phyloP scores from a whole-genome alignment of 2,329 filamentous ascomycete species.

The Nemania bipapillata region DNA sequence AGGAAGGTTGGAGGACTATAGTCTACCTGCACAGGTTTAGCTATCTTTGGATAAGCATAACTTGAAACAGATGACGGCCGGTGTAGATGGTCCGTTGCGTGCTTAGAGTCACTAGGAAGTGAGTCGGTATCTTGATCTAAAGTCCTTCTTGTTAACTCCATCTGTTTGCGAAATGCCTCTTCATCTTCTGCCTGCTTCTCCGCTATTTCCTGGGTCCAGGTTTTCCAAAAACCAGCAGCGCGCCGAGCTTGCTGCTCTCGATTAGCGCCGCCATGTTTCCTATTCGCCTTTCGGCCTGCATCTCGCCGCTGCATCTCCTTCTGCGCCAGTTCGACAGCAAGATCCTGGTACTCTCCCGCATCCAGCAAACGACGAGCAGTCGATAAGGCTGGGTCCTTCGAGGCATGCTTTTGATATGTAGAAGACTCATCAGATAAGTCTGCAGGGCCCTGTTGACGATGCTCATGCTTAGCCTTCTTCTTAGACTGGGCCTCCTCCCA shows the following conservation, averaged over 20 bases:
- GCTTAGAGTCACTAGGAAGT: conserved; percentile 44
- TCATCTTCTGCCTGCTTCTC: conserved; percentile 54
- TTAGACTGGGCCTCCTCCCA: conserved; percentile 68
- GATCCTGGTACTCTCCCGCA: conserved; percentile 75
- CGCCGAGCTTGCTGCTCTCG: conserved; percentile 68
- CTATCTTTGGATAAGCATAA: conserved; percentile 69
- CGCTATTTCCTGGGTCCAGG: conserved; percentile 53
- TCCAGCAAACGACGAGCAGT: conserved; percentile 69
- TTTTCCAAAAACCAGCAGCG: conserved; percentile 58
- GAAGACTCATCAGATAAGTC: conserved; percentile 45
- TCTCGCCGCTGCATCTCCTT: conserved; percentile 76
- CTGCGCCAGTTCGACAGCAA: conserved; percentile 80
- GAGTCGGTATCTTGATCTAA: conserved; percentile 52
- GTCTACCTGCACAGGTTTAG: conserved; percentile 61
- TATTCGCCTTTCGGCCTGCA: conserved; percentile 66
- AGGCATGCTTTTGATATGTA: conserved; percentile 61
- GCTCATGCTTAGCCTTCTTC: conserved; percentile 47
- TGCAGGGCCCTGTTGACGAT: conserved; percentile 34
- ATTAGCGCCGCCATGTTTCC: conserved; percentile 66
- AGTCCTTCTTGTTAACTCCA: conserved; percentile 63
- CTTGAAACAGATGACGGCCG: conserved; percentile 30
- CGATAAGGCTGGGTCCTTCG: conserved; percentile 69
- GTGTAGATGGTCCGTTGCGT: conserved; percentile 12
- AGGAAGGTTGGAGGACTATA: conserved; percentile 53
- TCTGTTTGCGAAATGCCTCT: conserved; percentile 61